Percentiles rank a stretch among this genome's conserved stretches.
These are phyloP conservation scores for Malassezia pachydermatis DNA, from an alignment of 1,284 basidiomycete species.

Conservation along the genomic window DNA sequence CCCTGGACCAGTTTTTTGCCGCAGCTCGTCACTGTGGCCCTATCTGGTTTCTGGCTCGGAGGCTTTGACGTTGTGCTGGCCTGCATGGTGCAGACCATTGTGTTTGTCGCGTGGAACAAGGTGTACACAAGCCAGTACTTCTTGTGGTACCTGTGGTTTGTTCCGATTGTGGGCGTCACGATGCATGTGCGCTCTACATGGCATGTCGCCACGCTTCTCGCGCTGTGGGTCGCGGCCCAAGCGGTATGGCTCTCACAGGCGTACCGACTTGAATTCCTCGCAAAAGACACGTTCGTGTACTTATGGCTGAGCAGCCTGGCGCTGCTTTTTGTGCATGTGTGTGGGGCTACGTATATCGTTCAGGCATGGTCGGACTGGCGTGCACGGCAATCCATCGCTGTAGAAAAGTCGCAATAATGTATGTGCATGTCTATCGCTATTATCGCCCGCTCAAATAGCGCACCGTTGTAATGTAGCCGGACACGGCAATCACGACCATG, in stretches of 20 bases:
- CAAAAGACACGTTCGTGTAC: slow-evolving; percentile 29
- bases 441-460: slow-evolving; percentile 35
- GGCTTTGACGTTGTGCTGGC: slow-evolving; percentile 61
- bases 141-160: slow-evolving; percentile 85
- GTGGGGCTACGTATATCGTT: slow-evolving; percentile 24
- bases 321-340: slow-evolving; percentile 27
- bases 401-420: slow-evolving; percentile 2
- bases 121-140: slow-evolving; percentile 99
- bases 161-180: slow-evolving; percentile 69
- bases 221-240: slow-evolving; percentile 61
- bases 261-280: slow-evolving; percentile 41
- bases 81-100: slow-evolving; percentile 81
- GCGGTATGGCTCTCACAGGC: slow-evolving; percentile 40
- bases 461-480: slow-evolving; percentile 42
- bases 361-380: slow-evolving; percentile 27
- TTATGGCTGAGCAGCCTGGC: slow-evolving; percentile 33
- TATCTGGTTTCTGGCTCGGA: slow-evolving; percentile 60
- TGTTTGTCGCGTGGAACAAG: slow-evolving; percentile 92
- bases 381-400: neutral
- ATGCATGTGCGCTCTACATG: slow-evolving; percentile 51
- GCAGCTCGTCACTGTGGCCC: slow-evolving; percentile 61
- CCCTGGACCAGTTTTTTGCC: slow-evolving; percentile 52
- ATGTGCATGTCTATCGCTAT: too few species aligned
- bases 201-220: slow-evolving; percentile 13
- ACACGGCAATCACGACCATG: slow-evolving; percentile 41